These are phyloP conservation scores for Lactarius trivialis DNA, from an alignment of 768 basidiomycete genomes.

Conservation along the genomic window DNA sequence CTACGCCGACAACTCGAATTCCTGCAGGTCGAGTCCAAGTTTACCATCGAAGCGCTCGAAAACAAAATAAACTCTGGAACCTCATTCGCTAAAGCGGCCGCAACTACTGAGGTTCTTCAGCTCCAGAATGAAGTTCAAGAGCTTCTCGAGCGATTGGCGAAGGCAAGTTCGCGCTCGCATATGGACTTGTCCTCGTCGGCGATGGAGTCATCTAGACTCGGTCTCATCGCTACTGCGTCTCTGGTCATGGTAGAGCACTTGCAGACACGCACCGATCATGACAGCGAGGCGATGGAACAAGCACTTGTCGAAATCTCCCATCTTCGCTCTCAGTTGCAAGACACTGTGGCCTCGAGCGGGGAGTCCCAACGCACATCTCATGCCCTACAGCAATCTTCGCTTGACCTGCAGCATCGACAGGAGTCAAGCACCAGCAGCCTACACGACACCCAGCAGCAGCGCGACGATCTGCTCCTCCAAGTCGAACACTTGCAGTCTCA, in stretches of 20 bases:
- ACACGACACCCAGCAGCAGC: not conserved
- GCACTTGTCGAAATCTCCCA: slow-evolving; percentile 1
- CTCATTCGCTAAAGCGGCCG: slow-evolving; percentile 13
- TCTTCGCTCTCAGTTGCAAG: slow-evolving; percentile 9
- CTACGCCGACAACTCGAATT: slow-evolving; percentile 62
- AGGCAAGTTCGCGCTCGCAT: slow-evolving; percentile 17
- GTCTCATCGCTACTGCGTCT: slow-evolving; percentile 14
- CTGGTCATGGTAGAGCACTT: slow-evolving; percentile 24
- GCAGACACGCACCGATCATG: slow-evolving; percentile 16
- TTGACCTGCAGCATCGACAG: not conserved
- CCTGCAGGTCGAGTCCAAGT: slow-evolving; percentile 58
- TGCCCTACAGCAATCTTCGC: slow-evolving; percentile 3
- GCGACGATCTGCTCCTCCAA: slow-evolving; percentile 15
- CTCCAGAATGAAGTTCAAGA: slow-evolving; percentile 21
- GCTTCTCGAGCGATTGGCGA: slow-evolving; percentile 14
- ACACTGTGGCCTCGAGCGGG: not conserved
- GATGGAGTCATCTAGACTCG: slow-evolving; percentile 6
- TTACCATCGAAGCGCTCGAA: slow-evolving; percentile 54
- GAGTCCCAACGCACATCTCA: not conserved
- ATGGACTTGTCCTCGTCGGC: slow-evolving; percentile 5
- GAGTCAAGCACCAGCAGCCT: slow-evolving; percentile 1
- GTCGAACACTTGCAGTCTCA: slow-evolving; percentile 16
- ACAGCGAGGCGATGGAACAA: not conserved
- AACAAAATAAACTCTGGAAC: slow-evolving; percentile 37
- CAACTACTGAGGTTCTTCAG: slow-evolving; percentile 7